These are phyloP conservation scores for Trichoderma endophyticum DNA, from an alignment of 2,329 filamentous ascomycete species.

Conservation along the genomic window DNA sequence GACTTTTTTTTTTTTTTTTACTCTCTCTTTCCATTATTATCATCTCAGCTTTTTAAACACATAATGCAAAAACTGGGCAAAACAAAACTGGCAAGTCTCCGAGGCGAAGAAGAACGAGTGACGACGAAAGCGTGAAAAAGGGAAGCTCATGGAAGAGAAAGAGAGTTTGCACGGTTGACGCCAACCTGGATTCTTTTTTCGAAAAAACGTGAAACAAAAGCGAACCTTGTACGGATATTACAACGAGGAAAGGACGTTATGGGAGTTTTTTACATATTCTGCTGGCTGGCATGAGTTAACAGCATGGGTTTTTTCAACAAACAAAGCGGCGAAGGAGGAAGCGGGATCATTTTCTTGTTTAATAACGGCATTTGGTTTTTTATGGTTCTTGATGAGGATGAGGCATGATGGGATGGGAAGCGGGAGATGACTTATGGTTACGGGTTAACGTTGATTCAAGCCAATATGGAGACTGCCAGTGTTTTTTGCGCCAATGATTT, in stretches of 20 bases:
- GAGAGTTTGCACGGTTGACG: neutral
- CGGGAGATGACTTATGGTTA: neutral
- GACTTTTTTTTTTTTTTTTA: constrained; percentile 3
- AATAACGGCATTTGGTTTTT: neutral
- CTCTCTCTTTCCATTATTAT: neutral
- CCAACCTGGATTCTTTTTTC: neutral
- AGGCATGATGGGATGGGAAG: neutral
- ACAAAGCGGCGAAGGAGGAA: neutral
- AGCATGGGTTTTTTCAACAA: neutral
- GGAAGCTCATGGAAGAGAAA: neutral
- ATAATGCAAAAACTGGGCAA: constrained; percentile 9
- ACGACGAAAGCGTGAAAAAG: neutral
- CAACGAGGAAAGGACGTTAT: constrained; percentile 13
- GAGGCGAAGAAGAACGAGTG: neutral
- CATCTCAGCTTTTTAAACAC: neutral
- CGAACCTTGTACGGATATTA: constrained; percentile 8
- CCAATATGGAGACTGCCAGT: neutral
- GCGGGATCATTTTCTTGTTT: neutral
- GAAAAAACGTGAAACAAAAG: neutral
- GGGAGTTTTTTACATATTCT: neutral
- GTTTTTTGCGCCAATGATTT: neutral
- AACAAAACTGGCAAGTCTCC: neutral
- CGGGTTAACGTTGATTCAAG: neutral
- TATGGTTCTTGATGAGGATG: neutral
- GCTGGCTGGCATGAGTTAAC: neutral